Evolutionary conservation across 148 eudicot species (phyloP), one percentile per base, ranked within the genome.

Genomic region (Polygonum maritimum): DNA sequence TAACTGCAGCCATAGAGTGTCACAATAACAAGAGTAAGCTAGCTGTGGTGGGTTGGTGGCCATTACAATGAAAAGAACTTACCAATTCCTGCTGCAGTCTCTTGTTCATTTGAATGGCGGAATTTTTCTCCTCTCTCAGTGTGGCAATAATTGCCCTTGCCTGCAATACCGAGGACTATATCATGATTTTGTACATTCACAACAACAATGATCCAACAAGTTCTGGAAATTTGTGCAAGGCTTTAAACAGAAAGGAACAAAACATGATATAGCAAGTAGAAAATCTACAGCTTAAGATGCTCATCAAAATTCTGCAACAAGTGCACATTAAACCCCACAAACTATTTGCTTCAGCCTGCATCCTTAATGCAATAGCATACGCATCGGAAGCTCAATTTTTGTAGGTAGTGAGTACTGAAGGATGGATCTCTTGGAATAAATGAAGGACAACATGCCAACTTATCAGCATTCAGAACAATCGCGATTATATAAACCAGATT

Each of bases 21-120:
- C 71, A 36, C 19, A 67, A 67, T 16, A 18, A 44, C 4, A 9
- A 44, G 47, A 44, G 11, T 67, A 15, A 67, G 44, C 19, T 62
- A 26, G 31, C 15, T 67, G 18, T 10, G 2, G 7, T 21, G 31
- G 12, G 9, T 8, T 10, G 2, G 7, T 8, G 31, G 12, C 19
- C n/a, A 15, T n/a, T 35, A 38, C 11, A 31, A 0, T 26, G 69
- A 35, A 60, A 12, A 13, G 36, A 67, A 36, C 82, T 71, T 91
- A 93, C 98, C 96, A 93, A 57, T 85, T 91, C 98, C 79, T 88
- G 90, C 76, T 79, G 88, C 80, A 93, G 93, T 87, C 80, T 89
- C 76, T 76, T 83, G 55, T 76, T 89, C 82, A 82, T 89, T 81
- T 89, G 87, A 79, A 91, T 76, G 69, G 87, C 88, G 73, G 85